phyloP scores from a whole-genome alignment of 1,284 basidiomycete species.

The Leucoagaricus sp. region DNA sequence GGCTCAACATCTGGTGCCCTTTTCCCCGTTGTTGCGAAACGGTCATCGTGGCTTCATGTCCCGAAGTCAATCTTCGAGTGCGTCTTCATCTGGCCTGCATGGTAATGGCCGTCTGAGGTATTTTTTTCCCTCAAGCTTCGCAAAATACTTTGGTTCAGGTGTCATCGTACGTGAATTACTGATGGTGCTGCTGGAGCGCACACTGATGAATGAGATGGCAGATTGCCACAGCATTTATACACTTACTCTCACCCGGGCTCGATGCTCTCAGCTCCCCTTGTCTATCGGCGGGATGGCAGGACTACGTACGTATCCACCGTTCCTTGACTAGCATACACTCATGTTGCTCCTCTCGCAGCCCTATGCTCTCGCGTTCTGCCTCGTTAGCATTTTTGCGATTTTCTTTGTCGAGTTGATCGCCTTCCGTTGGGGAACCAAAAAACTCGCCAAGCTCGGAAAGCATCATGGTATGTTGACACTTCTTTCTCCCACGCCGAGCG shows the following conservation, averaged over 20 bases:
- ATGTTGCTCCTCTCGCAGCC: conserved; percentile 44
- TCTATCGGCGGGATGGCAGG: conserved; percentile 68
- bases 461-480: conserved; percentile 46
- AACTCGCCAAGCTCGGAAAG: conserved; percentile 56
- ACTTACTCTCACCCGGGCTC: conserved; percentile 78
- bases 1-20: conserved; percentile 73
- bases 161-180: conserved; percentile 66
- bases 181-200: not conserved
- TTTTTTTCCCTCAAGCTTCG: conserved; percentile 40
- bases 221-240: conserved; percentile 93
- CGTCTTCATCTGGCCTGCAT: conserved; percentile 25
- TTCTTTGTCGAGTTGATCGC: conserved; percentile 87
- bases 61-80: conserved; percentile 76
- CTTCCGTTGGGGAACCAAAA: conserved; percentile 77
- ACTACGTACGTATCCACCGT: conserved; percentile 54
- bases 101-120: not conserved
- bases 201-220: conserved; percentile 26
- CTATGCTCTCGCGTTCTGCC: conserved; percentile 79
- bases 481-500: not conserved
- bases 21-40: conserved; percentile 79
- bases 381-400: conserved; percentile 79
- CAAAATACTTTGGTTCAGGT: conserved; percentile 95
- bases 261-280: conserved; percentile 74
- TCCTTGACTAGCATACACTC: not conserved
- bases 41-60: conserved; percentile 58